A percentile compares a stretch with the other conserved stretches of the same genome.
phyloP scores from a whole-genome alignment of 305 asterid genomes.

The Fraxinus floribunda region DNA sequence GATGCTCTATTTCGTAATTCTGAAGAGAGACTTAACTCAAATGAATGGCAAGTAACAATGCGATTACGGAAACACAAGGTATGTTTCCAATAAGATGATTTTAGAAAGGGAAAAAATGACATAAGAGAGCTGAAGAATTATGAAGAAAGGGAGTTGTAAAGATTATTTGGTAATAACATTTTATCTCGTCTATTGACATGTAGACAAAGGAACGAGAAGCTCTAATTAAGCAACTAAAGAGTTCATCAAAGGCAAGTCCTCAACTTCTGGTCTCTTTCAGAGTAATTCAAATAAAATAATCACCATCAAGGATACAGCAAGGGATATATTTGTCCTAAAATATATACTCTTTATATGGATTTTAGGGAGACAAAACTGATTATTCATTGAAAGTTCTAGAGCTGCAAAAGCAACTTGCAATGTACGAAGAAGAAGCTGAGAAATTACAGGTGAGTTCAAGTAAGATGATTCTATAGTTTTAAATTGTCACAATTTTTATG shows the following conservation, averaged over 20 bases:
- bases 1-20: slow-evolving; percentile 94
- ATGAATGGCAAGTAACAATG: slow-evolving; percentile 94
- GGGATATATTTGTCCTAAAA: slow-evolving; percentile 26
- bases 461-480: slow-evolving; percentile 18
- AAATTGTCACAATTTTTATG: neutral
- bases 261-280: slow-evolving; percentile 12
- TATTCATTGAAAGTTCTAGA: slow-evolving; percentile 75
- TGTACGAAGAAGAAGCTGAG: slow-evolving; percentile 87
- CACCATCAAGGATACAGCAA: slow-evolving; percentile 12
- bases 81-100: slow-evolving; percentile 18
- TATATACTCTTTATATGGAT: slow-evolving; percentile 32
- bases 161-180: slow-evolving; percentile 17
- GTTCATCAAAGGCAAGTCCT: slow-evolving; percentile 67
- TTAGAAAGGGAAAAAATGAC: slow-evolving; percentile 1
- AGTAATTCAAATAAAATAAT: slow-evolving; percentile 5
- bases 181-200: slow-evolving; percentile 26
- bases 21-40: slow-evolving; percentile 91
- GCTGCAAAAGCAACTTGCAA: slow-evolving; percentile 79
- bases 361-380: slow-evolving; percentile 81
- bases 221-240: slow-evolving; percentile 63
- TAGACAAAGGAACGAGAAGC: slow-evolving; percentile 92
- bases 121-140: slow-evolving; percentile 20
- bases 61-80: slow-evolving; percentile 86
- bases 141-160: slow-evolving; percentile 12
- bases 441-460: slow-evolving; percentile 66